Conservation (phyloP, 805 yeast genomes). For the Starmera caribaea region DNA sequence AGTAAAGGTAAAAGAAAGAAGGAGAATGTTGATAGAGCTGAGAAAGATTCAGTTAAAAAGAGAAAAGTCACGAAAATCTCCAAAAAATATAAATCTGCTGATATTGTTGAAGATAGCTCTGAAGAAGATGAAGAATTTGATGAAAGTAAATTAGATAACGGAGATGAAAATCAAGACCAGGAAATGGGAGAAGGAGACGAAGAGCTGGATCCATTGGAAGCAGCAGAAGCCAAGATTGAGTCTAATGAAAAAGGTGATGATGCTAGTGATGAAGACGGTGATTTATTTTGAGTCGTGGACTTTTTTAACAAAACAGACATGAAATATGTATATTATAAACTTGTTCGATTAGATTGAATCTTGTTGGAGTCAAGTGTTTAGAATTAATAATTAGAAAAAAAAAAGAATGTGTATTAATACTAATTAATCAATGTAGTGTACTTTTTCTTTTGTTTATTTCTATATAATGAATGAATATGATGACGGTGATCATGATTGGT, state of each 20-base stretch:
- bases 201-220: constrained; percentile 6
- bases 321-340: background rate
- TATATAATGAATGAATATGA: too few relatives aligned
- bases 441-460: too few relatives aligned
- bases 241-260: constrained; percentile 14
- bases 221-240: constrained; percentile 14
- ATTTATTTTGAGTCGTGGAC: background rate
- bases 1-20: constrained; percentile 7
- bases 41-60: constrained; percentile 19
- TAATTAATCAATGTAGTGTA: too few relatives aligned
- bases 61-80: constrained; percentile 15
- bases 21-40: constrained; percentile 18
- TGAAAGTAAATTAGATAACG: constrained; percentile 7
- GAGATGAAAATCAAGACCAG: constrained; percentile 1
- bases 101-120: constrained; percentile 34
- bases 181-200: constrained; percentile 2
- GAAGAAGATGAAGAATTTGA: constrained; percentile 23
- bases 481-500: constrained; percentile 5
- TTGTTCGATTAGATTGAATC: too few relatives aligned
- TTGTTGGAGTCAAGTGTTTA: too few relatives aligned
- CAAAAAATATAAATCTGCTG: constrained; percentile 23
- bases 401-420: too few relatives aligned
- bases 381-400: too few relatives aligned
- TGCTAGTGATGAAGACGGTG: constrained; percentile 11
- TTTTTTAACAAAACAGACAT: background rate